Evolutionary conservation across 805 yeast species (phyloP).

Genomic region (Scheffersomyces amazonensis): DNA sequence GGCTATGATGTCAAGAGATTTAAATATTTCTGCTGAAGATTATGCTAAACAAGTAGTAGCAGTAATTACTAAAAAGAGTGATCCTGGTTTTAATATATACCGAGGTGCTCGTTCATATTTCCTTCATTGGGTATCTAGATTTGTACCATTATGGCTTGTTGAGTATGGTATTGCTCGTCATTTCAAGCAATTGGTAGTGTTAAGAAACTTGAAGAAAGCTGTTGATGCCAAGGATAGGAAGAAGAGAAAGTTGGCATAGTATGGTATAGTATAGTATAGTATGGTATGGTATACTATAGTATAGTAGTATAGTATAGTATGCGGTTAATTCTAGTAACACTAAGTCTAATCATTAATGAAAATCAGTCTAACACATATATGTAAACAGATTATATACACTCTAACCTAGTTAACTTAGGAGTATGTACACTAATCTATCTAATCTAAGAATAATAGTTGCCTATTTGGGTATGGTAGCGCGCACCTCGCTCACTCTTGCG

Average conservation of each 20-base stretch:
- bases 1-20: conserved; percentile 19
- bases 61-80: conserved; percentile 13
- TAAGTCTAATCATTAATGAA: too few species aligned
- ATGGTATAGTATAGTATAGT: too few species aligned
- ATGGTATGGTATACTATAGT: too few species aligned
- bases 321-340: too few species aligned
- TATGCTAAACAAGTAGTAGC: conserved; percentile 23
- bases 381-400: too few species aligned
- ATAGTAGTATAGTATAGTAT: too few species aligned
- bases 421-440: too few species aligned
- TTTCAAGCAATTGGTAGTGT: conserved; percentile 25
- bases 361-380: too few species aligned
- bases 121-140: conserved; percentile 14
- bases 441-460: too few species aligned
- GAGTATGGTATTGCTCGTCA: conserved; percentile 17
- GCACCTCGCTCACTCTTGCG: too few species aligned
- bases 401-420: too few species aligned
- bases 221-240: conserved; percentile 4
- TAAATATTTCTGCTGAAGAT: conserved; percentile 16
- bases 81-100: conserved; percentile 26
- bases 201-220: conserved; percentile 12
- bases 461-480: too few species aligned
- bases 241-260: background rate
- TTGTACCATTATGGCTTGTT: conserved; percentile 22
- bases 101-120: conserved; percentile 20